Base-by-base conservation (phyloP, 257 asterid species). In the Paraleonurus japonicus region DNA sequence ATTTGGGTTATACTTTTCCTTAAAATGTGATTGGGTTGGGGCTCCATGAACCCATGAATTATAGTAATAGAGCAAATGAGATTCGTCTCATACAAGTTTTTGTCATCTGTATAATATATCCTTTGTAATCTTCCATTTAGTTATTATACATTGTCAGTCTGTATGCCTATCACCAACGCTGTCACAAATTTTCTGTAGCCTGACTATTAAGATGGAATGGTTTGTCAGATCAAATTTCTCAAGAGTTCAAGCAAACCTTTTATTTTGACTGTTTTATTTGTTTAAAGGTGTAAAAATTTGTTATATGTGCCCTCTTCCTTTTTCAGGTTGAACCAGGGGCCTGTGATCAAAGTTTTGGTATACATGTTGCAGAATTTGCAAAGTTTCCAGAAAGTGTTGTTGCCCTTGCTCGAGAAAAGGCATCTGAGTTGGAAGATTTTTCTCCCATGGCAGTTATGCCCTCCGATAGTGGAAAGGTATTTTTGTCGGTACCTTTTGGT, bases 301-400 rank as follows among this genome's bases (percentile, higher is more conserved):
- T 50, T 22, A 26, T 4, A 4, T 65, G 68, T 33, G 65, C 16
- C 70, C 32, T 51, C 63, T 67, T 81, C 6, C 55, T 45, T 77
- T 74, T 84, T 67, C 82, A 94, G 99, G 96, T 94, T 73, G 93
- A 91, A 72, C 90, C 93, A 24, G 96, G 99, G 30, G 92, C 99
- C 48, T 94, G 99, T 71, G 99, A 94, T 85, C 99, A 94, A 79
- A 94, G 99, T 85, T 94, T 94, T 67, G 99, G 99, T 43, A 91
- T 94, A 72, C 99, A 91, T 77, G 99, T 94, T 51, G 99, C 99
- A 43, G 99, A 94, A 79, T 91, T 94, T 79, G 99, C 99, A 16
- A 91, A 94, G 75, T 94, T 94, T 75, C 99, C 99, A 41, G 96
- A 81, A 79, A 86, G 90, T 71, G 99, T 94, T 26, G 87, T 94